Base-by-base conservation (phyloP, 192 early-diverging fungal species). In the Pilaira anomala region DNA sequence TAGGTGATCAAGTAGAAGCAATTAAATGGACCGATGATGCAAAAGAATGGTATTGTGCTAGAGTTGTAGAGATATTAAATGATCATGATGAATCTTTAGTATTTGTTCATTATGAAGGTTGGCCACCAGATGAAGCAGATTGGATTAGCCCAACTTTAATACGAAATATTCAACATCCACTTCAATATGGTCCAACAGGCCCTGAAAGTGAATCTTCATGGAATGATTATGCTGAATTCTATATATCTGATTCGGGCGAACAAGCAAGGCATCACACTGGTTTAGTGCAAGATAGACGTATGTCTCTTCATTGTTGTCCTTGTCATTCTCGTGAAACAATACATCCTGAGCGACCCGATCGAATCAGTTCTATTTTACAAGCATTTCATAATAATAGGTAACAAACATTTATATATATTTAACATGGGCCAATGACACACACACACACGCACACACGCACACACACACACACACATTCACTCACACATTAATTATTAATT, bases 321-420 rank as follows among this genome's bases (percentile, higher is more conserved):
- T 82, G 80, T 49, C 62, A 73, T 33, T 78, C 75, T 26, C 67
- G 71, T n/a, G 71, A 77, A 33, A 67, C 66, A 1, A 75, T 70
- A 21, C 80, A 82, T 22, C 80, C 80, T 18, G 80, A 82, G 40
- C 72, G 78, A 50, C 80, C 80, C 14, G 80, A 82, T 66, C 62
- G 80, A 26, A 68, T 82, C 36, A 41, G 69, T 3, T 74, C 72
- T 41, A 82, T 82, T 22, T 39, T 82, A 13, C 63, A 75, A 29
- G 68, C 67, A 26, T 72, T 82, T 44, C 78, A 82, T 48, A 69
- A 67, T 44, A 62, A 77, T 39, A 72, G 67, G 72, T 74, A 66
- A 19, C n/a, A n/a, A n/a, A n/a, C 25, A 40, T 30, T 45, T 30
- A 5, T 46, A 42, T 18, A 28, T 64, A 8, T 24, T 61, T 48